A percentile compares a stretch with the other conserved stretches of the same genome.
Evolutionary conservation across 108 stramenopile genomes (phyloP).

Genomic region (Pinguiococcus pyrenoidosus): DNA sequence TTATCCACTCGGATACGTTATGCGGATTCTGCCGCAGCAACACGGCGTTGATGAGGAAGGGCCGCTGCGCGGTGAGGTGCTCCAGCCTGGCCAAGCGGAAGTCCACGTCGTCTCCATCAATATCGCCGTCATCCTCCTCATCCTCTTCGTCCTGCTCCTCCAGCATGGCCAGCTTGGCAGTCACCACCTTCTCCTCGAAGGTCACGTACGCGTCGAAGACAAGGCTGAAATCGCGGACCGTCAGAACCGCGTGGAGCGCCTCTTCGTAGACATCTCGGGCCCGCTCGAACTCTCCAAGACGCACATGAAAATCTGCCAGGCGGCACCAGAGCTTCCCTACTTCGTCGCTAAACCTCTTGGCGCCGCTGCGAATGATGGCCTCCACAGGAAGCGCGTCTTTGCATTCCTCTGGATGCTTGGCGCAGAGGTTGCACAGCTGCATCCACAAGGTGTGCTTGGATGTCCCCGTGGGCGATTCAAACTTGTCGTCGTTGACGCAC

Average conservation of each 20-base stretch:
- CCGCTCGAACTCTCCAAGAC: conserved; percentile 83
- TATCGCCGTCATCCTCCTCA: conserved; percentile 24
- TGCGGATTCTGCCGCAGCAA: conserved; percentile 90
- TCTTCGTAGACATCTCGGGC: conserved; percentile 93
- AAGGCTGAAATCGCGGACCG: conserved; percentile 89
- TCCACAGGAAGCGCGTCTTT: conserved; percentile 65
- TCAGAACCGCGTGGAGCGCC: conserved; percentile 47
- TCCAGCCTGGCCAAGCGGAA: conserved; percentile 82
- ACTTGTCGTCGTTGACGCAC: conserved; percentile 56
- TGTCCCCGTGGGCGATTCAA: conserved; percentile 42
- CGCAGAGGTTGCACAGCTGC: conserved; percentile 71
- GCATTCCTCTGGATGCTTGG: conserved; percentile 62
- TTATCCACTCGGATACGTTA: conserved; percentile 88
- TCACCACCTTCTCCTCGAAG: conserved; percentile 87
- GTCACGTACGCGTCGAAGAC: conserved; percentile 88
- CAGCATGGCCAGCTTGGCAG: conserved; percentile 63
- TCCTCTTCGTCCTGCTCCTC: conserved; percentile 56
- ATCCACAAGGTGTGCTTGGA: conserved; percentile 86
- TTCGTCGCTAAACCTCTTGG: conserved; percentile 65
- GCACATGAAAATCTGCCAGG: conserved; percentile 82
- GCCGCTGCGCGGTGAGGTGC: conserved; percentile 75
- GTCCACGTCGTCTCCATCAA: conserved; percentile 54
- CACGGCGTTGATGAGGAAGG: conserved; percentile 75
- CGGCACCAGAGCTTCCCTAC: conserved; percentile 85
- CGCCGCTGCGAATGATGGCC: conserved; percentile 63